Evolutionary conservation across 805 yeast genomes (phyloP).

Genomic region (Myxozyma melibiosi): DNA sequence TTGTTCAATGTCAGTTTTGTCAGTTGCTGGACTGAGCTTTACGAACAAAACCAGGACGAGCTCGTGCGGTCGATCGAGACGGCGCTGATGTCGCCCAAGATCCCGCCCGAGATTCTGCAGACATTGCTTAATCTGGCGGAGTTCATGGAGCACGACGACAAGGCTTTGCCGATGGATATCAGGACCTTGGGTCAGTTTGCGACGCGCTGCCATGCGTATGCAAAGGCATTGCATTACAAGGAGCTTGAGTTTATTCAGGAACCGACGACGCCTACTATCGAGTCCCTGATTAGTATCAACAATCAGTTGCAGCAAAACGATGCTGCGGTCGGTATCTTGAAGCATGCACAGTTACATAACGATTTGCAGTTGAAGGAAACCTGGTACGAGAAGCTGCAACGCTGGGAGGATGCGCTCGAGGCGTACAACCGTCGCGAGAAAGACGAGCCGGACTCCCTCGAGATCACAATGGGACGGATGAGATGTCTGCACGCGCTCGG

Average conservation of each 20-base stretch:
- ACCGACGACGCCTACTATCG: conserved; percentile 89
- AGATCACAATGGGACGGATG: conserved; percentile 96
- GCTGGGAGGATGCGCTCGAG: conserved; percentile 96
- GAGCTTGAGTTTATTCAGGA: conserved; percentile 93
- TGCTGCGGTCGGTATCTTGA: conserved; percentile 95
- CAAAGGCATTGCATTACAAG: conserved; percentile 94
- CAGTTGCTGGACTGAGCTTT: conserved; percentile 91
- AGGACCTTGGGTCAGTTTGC: conserved; percentile 90
- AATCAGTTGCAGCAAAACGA: conserved; percentile 95
- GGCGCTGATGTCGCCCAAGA: conserved; percentile 86
- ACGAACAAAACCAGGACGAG: conserved; percentile 86
- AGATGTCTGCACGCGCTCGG: conserved; percentile 97
- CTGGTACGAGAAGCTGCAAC: conserved; percentile 94
- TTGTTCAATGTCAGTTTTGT: conserved; percentile 93
- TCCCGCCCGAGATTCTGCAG: conserved; percentile 95
- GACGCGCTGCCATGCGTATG: conserved; percentile 94
- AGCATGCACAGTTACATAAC: conserved; percentile 83
- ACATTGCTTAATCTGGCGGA: conserved; percentile 87
- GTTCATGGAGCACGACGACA: conserved; percentile 96
- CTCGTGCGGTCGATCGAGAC: conserved; percentile 80
- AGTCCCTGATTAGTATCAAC: conserved; percentile 86
- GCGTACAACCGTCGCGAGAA: conserved; percentile 82
- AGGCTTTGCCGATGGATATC: conserved; percentile 88
- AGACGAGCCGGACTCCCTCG: conserved; percentile 62
- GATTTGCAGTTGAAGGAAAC: conserved; percentile 86